Conservation (phyloP, 2,329 filamentous ascomycete species). For the Aspergillus niger region DNA sequence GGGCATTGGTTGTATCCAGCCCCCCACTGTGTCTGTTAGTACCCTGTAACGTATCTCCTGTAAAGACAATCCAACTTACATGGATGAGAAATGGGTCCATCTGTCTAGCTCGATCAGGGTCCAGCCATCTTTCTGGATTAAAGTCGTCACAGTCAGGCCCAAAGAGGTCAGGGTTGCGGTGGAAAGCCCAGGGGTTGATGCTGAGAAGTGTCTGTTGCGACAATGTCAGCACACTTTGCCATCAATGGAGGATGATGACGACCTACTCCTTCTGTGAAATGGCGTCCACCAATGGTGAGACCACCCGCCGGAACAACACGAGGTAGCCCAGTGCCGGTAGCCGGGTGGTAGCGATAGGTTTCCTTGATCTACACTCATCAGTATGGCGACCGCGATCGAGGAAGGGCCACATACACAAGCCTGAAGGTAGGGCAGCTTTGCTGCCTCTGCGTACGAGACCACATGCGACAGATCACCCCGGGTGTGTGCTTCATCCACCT, state of each 20-base stretch:
- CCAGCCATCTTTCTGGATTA: slow-evolving; percentile 31
- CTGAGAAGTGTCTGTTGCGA: slow-evolving; percentile 25
- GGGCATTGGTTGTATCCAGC: slow-evolving; percentile 41
- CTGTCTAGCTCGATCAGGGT: slow-evolving; percentile 4
- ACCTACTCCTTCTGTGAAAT: slow-evolving; percentile 31
- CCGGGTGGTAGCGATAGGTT: slow-evolving; percentile 38
- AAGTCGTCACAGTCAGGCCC: slow-evolving; percentile 27
- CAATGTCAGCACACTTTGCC: neutral
- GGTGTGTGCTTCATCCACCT: slow-evolving; percentile 27
- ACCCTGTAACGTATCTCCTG: too few species aligned
- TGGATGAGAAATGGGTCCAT: slow-evolving; percentile 16
- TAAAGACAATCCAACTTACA: neutral
- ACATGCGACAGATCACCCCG: slow-evolving; percentile 24
- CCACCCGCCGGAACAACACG: slow-evolving; percentile 35
- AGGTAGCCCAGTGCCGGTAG: slow-evolving; percentile 32
- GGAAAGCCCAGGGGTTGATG: slow-evolving; percentile 37
- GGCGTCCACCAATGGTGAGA: slow-evolving; percentile 33
- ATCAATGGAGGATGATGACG: neutral
- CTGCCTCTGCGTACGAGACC: slow-evolving; percentile 30
- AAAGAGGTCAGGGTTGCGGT: slow-evolving; percentile 23
- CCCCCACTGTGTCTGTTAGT: slow-evolving; percentile 30
- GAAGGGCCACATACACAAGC: slow-evolving; percentile 31
- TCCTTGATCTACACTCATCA: slow-evolving; percentile 37
- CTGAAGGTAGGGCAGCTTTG: slow-evolving; percentile 38
- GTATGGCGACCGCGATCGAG: neutral